Conservation (phyloP, 331 rosid species). For the Quercus tomentella region DNA sequence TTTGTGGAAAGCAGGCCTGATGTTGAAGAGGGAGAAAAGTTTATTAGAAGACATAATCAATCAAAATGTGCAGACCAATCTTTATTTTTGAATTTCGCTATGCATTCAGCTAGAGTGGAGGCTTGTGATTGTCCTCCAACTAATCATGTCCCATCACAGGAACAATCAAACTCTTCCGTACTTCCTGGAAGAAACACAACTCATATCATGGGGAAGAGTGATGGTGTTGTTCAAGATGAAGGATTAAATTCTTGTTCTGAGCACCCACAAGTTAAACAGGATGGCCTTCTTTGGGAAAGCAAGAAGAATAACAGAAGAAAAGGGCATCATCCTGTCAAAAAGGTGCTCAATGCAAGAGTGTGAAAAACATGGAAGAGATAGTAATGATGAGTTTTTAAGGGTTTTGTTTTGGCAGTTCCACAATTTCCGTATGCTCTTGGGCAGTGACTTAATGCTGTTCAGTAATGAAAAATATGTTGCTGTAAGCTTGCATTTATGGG, state of each 20-base stretch:
- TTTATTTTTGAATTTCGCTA: conserved; percentile 82
- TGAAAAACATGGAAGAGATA: conserved; percentile 69
- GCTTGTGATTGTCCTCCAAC: conserved; percentile 98
- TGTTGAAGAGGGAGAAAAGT: conserved; percentile 36
- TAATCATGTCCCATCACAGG: conserved; percentile 52
- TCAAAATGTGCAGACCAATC: conserved; percentile 87
- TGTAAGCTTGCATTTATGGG: conserved; percentile 97
- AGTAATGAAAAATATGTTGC: conserved; percentile 94
- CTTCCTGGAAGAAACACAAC: conserved; percentile 66
- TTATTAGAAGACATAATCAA: conserved; percentile 78
- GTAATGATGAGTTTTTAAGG: conserved; percentile 65
- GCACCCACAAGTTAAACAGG: conserved; percentile 52
- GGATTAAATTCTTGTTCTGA: conserved; percentile 45
- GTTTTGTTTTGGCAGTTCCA: conserved; percentile 96
- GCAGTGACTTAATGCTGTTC: conserved; percentile 90
- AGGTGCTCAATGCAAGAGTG: conserved; percentile 66
- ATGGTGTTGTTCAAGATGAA: conserved; percentile 43
- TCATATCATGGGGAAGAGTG: conserved; percentile 49
- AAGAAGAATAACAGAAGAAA: conserved; percentile 62
- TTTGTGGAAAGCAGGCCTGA: conserved; percentile 53
- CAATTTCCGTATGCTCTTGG: conserved; percentile 94
- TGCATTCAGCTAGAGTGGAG: conserved; percentile 96
- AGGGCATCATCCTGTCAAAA: conserved; percentile 49
- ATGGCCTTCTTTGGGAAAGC: conserved; percentile 50
- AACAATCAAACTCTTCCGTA: conserved; percentile 59